These are phyloP conservation scores for Fusarium chlamydosporum DNA, from an alignment of 2,329 filamentous ascomycete genomes.

Conservation along the genomic window DNA sequence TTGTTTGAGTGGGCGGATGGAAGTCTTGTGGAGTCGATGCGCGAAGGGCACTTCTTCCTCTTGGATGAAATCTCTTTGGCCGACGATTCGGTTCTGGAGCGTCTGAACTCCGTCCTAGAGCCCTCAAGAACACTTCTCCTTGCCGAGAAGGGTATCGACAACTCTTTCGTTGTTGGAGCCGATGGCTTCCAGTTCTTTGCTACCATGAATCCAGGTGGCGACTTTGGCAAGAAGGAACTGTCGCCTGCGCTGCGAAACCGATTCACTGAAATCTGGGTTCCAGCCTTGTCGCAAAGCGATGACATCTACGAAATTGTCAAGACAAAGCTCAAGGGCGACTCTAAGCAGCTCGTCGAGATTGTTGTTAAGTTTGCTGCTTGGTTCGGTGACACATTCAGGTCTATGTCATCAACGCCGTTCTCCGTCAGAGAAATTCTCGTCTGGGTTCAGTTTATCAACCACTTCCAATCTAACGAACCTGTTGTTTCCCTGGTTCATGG, in stretches of 20 bases:
- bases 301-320: conserved; percentile 90
- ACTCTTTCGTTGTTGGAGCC: conserved; percentile 82
- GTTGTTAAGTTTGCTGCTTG: conserved; percentile 92
- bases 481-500: conserved; percentile 77
- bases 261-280: conserved; percentile 99
- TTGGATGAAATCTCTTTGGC: conserved; percentile 98
- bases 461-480: conserved; percentile 64
- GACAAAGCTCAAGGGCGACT: conserved; percentile 75
- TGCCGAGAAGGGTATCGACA: conserved; percentile 90
- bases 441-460: conserved; percentile 94
- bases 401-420: conserved; percentile 80
- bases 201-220: conserved; percentile 98
- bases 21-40: conserved; percentile 94
- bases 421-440: conserved; percentile 93
- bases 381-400: conserved; percentile 88
- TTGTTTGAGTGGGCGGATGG: conserved; percentile 98
- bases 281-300: conserved; percentile 83
- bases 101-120: conserved; percentile 96
- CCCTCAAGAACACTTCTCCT: conserved; percentile 87
- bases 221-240: conserved; percentile 97
- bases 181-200: conserved; percentile 95
- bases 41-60: conserved; percentile 87
- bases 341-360: conserved; percentile 70
- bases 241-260: conserved; percentile 95
- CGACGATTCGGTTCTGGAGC: conserved; percentile 95